These are phyloP conservation scores for Nitzschia putrida DNA, from an alignment of 108 stramenopile species.

Conservation along the genomic window DNA sequence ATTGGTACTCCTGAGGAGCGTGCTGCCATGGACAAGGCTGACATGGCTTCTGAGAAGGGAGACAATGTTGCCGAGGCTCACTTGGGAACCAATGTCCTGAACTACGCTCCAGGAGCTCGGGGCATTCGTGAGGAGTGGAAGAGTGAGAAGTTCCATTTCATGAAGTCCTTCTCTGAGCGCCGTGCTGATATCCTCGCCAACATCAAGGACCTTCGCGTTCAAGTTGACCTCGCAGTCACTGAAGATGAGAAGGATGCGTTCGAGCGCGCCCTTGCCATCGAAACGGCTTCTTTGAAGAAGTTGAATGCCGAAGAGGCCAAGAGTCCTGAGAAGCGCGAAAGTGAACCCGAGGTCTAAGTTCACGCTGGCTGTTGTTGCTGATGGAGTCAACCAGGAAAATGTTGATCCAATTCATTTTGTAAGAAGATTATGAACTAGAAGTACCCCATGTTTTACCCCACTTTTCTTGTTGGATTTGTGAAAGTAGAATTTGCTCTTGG, in stretches of 20 bases:
- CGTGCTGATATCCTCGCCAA: conserved; percentile 6
- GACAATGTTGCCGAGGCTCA: conserved; percentile 20
- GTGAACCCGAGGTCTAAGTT: too few relatives aligned
- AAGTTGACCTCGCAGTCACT: too few relatives aligned
- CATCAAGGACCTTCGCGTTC: conserved; percentile 12
- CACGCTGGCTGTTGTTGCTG: too few relatives aligned
- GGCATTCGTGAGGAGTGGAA: not conserved
- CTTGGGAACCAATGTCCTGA: conserved; percentile 22
- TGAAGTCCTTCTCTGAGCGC: conserved; percentile 5
- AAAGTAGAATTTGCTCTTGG: too few relatives aligned
- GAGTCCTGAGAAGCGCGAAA: too few relatives aligned
- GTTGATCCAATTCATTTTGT: too few relatives aligned
- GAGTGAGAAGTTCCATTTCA: not conserved
- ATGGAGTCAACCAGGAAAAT: too few relatives aligned
- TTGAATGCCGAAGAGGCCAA: conserved; percentile 35
- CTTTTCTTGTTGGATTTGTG: too few relatives aligned
- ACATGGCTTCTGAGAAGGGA: conserved; percentile 21
- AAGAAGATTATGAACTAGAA: too few relatives aligned
- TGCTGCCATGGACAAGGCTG: conserved; percentile 37
- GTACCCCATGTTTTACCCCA: too few relatives aligned
- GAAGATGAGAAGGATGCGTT: conserved; percentile 32
- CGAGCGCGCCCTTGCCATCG: conserved; percentile 31
- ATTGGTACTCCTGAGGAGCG: conserved; percentile 66
- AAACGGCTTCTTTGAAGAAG: conserved; percentile 24
- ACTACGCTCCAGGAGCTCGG: not conserved